Evolutionary conservation across 1,139 yeast species (phyloP), one percentile per base, ranked within the genome.

Genomic region (Suhomyces anneliseae): DNA sequence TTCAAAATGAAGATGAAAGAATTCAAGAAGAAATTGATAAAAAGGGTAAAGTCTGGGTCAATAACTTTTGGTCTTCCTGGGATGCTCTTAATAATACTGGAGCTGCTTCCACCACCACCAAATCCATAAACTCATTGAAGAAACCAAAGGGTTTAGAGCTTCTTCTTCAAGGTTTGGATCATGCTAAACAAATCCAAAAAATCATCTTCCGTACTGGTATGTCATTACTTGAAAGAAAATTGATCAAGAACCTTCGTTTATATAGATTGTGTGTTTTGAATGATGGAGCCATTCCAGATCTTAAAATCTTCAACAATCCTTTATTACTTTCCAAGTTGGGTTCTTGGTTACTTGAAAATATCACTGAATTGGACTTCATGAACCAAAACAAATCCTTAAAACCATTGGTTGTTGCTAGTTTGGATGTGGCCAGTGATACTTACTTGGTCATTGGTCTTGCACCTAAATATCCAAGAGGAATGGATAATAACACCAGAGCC

Each of bases 51-150:
- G 77, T 80, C 41, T 93, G 97, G 95, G 83, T 92, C 4, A 79
- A 81, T 45, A 90, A 92, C 61, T 95, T 95, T 64, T 93, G 99
- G 98, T 78, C 83, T 32, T 88, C 96, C 11, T 95, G 96, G 95
- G 99, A 93, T 68, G 90, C 98, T 0, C 72, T 92, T 43, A 72
- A 64, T 49, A 72, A 63, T 50, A 84, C 83, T 62, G 74, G 54
- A 19, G 38, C 62, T 8, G 47, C 52, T 12, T 43, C 45, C 4
- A 9, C 32, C n/a, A 47, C 47, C 11, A 50, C 44, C 26, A 43
- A 54, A 7, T 52, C 58, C 8, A 50, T 55, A 5, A 49, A 54
- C 11, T 54, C 56, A 19, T 55, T 65, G 37, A 68, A 65, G 36
- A 72, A 69, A 47, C 62, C 73, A 26, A 74, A 68, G 48, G 81